These are phyloP conservation scores for Bondarzewia mesenterica DNA, from an alignment of 1,284 basidiomycete genomes.

Conservation along the genomic window DNA sequence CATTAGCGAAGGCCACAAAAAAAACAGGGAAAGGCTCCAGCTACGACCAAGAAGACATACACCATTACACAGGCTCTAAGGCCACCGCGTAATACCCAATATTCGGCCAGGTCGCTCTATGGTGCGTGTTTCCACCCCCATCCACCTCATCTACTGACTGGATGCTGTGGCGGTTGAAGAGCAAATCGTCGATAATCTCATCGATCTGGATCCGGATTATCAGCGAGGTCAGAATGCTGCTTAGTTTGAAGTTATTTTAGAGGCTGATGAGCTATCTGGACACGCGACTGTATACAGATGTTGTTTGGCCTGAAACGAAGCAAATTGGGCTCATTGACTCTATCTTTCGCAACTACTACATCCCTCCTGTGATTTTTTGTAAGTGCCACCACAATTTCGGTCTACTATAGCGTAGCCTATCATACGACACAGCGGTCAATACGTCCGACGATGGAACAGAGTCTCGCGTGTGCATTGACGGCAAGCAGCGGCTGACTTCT, in stretches of 20 bases:
- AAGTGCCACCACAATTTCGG: conserved; percentile 13
- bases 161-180: conserved; percentile 25
- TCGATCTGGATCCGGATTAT: conserved; percentile 45
- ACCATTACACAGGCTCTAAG: conserved; percentile 22
- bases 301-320: conserved; percentile 40
- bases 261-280: too few relatives aligned
- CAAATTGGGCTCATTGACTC: conserved; percentile 46
- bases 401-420: conserved; percentile 2
- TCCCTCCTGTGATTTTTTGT: conserved; percentile 48
- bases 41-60: conserved; percentile 14
- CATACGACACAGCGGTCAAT: conserved; percentile 25
- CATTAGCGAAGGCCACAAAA: conserved; percentile 14
- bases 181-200: conserved; percentile 35
- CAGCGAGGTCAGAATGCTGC: conserved; percentile 33
- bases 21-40: conserved; percentile 12
- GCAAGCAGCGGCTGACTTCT: too few relatives aligned
- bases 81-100: conserved; percentile 35
- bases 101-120: conserved; percentile 36
- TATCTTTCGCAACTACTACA: conserved; percentile 46
- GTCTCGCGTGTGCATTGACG: too few relatives aligned
- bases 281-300: conserved; percentile 23
- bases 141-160: background rate
- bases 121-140: conserved; percentile 22
- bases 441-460: conserved; percentile 48
- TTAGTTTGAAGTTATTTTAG: background rate